Percentiles rank a stretch among this genome's conserved stretches.
These are phyloP conservation scores for Microstroma glucosiphilum DNA, from an alignment of 1,284 basidiomycete genomes.

Conservation along the genomic window DNA sequence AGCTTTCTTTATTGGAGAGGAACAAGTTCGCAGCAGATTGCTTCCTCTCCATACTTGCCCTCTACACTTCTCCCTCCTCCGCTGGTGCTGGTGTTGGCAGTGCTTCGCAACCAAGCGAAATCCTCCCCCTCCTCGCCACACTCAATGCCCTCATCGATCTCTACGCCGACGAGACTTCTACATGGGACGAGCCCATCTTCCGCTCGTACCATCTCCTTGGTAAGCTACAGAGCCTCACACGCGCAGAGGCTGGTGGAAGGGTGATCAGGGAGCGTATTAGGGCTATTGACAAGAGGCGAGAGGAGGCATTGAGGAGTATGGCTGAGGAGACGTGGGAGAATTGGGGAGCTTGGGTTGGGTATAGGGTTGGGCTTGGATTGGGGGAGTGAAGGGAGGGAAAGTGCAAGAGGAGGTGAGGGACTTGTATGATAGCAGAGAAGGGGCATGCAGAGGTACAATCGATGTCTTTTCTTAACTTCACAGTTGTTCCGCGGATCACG, in stretches of 20 bases:
- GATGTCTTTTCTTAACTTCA: too few relatives aligned
- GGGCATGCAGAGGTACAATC: too few relatives aligned
- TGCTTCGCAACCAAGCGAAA: constrained; percentile 43
- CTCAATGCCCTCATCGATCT: constrained; percentile 85
- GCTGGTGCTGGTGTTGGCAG: too few relatives aligned
- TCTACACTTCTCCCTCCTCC: constrained; percentile 8
- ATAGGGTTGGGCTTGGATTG: constrained; percentile 48
- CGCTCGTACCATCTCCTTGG: constrained; percentile 59
- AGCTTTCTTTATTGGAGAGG: constrained; percentile 29
- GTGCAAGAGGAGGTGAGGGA: too few relatives aligned
- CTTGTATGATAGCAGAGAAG: too few relatives aligned
- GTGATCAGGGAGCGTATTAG: constrained; percentile 13
- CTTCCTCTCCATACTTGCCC: not conserved
- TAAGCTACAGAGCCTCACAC: constrained; percentile 54
- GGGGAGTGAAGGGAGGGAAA: too few relatives aligned
- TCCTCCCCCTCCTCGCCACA: constrained; percentile 72
- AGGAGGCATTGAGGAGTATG: constrained; percentile 51
- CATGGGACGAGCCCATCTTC: constrained; percentile 76
- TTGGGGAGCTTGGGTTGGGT: constrained; percentile 78
- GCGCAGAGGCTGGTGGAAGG: too few relatives aligned
- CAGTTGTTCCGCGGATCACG: too few relatives aligned
- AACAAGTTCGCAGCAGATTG: constrained; percentile 8
- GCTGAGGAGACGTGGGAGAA: constrained; percentile 64
- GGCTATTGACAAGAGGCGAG: constrained; percentile 56
- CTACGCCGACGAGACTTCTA: constrained; percentile 79